Evolutionary conservation across 371 early-diverging fungal genomes (phyloP).

Genomic region (Smittium mucronatum): DNA sequence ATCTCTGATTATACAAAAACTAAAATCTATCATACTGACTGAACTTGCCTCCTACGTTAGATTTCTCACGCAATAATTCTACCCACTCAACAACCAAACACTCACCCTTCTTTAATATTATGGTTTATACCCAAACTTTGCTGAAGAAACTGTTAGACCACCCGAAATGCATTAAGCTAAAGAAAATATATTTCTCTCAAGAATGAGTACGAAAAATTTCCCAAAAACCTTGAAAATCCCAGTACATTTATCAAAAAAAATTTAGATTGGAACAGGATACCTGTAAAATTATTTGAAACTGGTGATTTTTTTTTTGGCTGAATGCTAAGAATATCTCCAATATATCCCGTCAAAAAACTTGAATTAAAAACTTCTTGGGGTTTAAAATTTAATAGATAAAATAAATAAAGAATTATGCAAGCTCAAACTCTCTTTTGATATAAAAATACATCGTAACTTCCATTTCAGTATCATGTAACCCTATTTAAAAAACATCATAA

Average conservation of each 20-base stretch:
- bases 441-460: not conserved
- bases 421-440: not conserved
- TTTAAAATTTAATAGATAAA: constrained; percentile 2
- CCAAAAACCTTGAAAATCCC: not conserved
- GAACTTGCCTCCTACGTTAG: not conserved
- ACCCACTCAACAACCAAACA: not conserved
- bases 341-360: not conserved
- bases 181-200: not conserved
- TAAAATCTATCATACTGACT: not conserved
- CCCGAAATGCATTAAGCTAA: not conserved
- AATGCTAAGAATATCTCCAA: not conserved
- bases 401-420: not conserved
- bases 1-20: not conserved
- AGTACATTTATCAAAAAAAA: not conserved
- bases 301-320: not conserved
- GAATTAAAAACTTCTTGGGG: not conserved
- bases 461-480: not conserved
- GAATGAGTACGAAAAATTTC: not conserved
- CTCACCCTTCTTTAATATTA: not conserved
- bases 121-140: constrained; percentile 8
- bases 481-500: not conserved
- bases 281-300: not conserved
- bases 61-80: constrained; percentile 4
- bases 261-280: not conserved
- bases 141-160: not conserved